Evolutionary conservation across 345 rosid genomes (phyloP).

Genomic region (Microcos paniculata): DNA sequence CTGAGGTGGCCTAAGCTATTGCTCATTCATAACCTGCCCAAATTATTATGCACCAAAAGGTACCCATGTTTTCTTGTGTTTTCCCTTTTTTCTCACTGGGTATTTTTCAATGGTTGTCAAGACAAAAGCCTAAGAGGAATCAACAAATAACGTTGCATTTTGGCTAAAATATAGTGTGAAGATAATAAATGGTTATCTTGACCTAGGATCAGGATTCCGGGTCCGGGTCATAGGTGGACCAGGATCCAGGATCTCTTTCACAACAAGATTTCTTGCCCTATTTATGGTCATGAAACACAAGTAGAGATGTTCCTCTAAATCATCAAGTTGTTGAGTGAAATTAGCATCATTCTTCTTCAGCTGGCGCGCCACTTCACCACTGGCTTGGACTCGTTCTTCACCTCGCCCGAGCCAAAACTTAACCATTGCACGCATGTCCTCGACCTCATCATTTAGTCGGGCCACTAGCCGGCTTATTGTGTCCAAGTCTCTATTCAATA

Average conservation of each 20-base stretch:
- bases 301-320: conserved; percentile 78
- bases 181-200: not conserved
- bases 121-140: not conserved
- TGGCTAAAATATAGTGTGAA: too few relatives aligned
- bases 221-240: conserved; percentile 10
- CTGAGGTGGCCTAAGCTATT: not conserved
- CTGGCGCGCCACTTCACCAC: conserved; percentile 52
- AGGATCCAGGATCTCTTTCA: conserved; percentile 46
- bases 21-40: not conserved
- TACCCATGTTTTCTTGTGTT: not conserved
- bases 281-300: conserved; percentile 82
- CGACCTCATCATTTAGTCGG: conserved; percentile 62
- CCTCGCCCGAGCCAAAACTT: conserved; percentile 57
- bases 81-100: not conserved
- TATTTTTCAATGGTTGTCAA: not conserved
- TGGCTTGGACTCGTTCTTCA: conserved; percentile 40
- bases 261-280: conserved; percentile 64
- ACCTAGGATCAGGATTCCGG: not conserved
- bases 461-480: conserved; percentile 63
- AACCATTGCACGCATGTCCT: conserved; percentile 47
- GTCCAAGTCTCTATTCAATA: conserved; percentile 63
- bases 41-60: not conserved
- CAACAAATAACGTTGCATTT: not conserved
- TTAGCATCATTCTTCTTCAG: conserved; percentile 43
- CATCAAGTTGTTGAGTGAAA: conserved; percentile 64